These are phyloP conservation scores for Entomophthora muscae DNA, from an alignment of 371 early-diverging fungal species.

Conservation along the genomic window DNA sequence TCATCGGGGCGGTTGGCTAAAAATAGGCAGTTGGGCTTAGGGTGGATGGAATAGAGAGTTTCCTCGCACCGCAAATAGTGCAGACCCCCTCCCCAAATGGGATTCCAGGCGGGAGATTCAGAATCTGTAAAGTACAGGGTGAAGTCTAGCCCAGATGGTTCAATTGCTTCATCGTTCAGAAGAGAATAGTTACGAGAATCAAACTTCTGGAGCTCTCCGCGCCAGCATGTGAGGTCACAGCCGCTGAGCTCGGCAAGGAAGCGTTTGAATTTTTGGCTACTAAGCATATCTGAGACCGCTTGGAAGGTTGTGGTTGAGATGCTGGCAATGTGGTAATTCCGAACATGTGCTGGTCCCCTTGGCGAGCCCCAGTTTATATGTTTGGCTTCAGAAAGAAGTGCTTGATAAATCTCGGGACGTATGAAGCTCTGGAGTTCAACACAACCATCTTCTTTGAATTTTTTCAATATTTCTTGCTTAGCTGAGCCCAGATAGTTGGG, in stretches of 20 bases:
- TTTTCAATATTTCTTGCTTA: conserved; percentile 17
- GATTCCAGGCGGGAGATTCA: background rate
- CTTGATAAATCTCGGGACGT: conserved; percentile 17
- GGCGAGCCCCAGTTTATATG: conserved; percentile 12
- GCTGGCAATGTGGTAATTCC: conserved; percentile 11
- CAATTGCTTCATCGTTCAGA: conserved; percentile 29
- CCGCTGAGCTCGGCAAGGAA: conserved; percentile 18
- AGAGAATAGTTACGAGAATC: conserved; percentile 32
- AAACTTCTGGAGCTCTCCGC: conserved; percentile 26
- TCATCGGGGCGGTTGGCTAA: conserved; percentile 29
- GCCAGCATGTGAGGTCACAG: conserved; percentile 11
- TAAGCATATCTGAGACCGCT: conserved; percentile 16
- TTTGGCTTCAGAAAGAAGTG: conserved; percentile 13
- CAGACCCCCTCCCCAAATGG: conserved; percentile 21
- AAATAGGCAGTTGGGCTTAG: conserved; percentile 25
- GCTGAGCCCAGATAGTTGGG: conserved; percentile 18
- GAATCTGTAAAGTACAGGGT: conserved; percentile 18
- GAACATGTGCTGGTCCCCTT: conserved; percentile 22
- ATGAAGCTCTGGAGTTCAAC: conserved; percentile 29
- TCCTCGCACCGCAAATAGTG: conserved; percentile 33
- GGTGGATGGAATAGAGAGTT: conserved; percentile 25
- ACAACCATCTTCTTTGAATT: conserved; percentile 25
- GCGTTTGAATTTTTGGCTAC: conserved; percentile 20
- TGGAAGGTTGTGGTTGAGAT: background rate
- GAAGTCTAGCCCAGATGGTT: conserved; percentile 32